Evolutionary conservation across 176 grass and related monocot genomes (phyloP).

Genomic region (Oryza australiensis): DNA sequence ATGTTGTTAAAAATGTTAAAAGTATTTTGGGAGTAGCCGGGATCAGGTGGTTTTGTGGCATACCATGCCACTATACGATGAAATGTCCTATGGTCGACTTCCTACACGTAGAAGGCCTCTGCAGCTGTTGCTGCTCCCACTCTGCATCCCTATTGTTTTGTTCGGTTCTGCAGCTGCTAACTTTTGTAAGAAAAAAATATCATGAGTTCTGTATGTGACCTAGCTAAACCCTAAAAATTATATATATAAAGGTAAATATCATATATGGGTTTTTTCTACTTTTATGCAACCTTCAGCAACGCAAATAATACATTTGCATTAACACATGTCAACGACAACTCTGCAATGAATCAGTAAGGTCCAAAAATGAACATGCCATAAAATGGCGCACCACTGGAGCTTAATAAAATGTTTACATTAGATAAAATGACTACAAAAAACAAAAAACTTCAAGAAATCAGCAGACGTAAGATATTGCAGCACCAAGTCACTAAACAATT

Average conservation of each 20-base stretch:
- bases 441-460: not conserved
- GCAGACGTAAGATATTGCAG: not conserved
- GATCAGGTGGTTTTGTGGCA: too few relatives aligned
- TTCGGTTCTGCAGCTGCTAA: too few relatives aligned
- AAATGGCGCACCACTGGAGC: not conserved
- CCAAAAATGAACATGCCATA: not conserved
- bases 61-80: too few relatives aligned
- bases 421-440: not conserved
- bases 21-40: too few relatives aligned
- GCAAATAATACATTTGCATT: not conserved
- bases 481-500: not conserved
- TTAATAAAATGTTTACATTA: not conserved
- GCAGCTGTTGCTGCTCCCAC: too few relatives aligned
- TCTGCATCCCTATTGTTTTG: too few relatives aligned
- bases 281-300: not conserved
- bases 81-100: too few relatives aligned
- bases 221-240: not conserved
- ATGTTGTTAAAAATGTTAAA: too few relatives aligned
- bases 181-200: too few relatives aligned
- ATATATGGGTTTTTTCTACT: not conserved
- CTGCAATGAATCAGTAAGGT: not conserved
- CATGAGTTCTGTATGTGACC: not conserved
- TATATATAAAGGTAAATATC: not conserved
- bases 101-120: too few relatives aligned
- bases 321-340: not conserved